Conservation (phyloP, 2,329 filamentous ascomycete genomes). For the Tolypocladium guangdongense region DNA sequence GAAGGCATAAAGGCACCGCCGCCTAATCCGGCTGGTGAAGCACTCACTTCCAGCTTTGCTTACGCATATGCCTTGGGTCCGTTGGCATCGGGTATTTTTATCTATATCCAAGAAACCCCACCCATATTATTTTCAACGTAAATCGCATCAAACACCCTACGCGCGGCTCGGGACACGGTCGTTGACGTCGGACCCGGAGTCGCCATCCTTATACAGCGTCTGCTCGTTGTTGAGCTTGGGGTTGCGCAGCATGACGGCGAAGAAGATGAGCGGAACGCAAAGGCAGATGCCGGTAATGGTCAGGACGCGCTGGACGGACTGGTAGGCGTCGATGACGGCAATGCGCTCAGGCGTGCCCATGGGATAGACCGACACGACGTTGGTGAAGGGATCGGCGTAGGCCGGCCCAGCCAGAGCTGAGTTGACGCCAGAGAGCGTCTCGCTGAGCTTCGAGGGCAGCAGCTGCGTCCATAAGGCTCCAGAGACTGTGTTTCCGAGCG, state of each 20-base stretch:
- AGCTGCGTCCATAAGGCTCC: slow-evolving; percentile 32
- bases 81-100: too few relatives aligned
- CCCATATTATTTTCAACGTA: too few relatives aligned
- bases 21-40: too few relatives aligned
- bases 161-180: neutral
- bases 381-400: slow-evolving; percentile 25
- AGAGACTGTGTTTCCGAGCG: slow-evolving; percentile 27
- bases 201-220: slow-evolving; percentile 25
- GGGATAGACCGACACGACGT: slow-evolving; percentile 23
- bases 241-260: slow-evolving; percentile 31
- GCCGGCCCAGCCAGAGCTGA: slow-evolving; percentile 21
- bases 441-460: slow-evolving; percentile 19
- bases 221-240: slow-evolving; percentile 34
- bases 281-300: slow-evolving; percentile 38
- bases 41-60: too few relatives aligned
- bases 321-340: slow-evolving; percentile 32
- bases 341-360: slow-evolving; percentile 32
- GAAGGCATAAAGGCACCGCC: too few relatives aligned
- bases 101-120: too few relatives aligned
- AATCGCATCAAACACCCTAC: too few relatives aligned
- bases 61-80: too few relatives aligned
- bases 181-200: slow-evolving; percentile 6
- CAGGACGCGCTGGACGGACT: slow-evolving; percentile 34
- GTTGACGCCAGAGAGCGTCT: slow-evolving; percentile 22
- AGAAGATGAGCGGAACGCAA: slow-evolving; percentile 34